Conservation (phyloP, 495 filamentous ascomycete species). For the Friedmanniomyces simplex region DNA sequence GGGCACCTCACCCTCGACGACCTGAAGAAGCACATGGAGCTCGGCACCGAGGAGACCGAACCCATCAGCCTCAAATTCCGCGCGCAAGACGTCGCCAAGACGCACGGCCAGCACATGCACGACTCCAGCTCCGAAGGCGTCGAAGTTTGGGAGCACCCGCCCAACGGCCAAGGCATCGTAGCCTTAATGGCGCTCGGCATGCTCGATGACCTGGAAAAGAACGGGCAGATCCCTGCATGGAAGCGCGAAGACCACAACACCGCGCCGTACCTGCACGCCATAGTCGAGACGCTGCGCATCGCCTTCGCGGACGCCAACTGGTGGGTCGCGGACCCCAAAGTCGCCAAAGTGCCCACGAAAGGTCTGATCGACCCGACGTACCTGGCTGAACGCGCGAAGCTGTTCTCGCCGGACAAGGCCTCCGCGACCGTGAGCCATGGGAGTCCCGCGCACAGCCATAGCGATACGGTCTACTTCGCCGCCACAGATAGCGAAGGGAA, state of each 20-base stretch:
- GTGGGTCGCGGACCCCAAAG: slow-evolving; percentile 79
- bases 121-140: slow-evolving; percentile 46
- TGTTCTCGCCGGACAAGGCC: slow-evolving; percentile 53
- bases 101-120: slow-evolving; percentile 34
- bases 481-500: slow-evolving; percentile 73
- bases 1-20: slow-evolving; percentile 73
- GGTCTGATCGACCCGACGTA: slow-evolving; percentile 52
- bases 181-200: slow-evolving; percentile 91
- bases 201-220: slow-evolving; percentile 69
- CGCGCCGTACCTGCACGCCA: slow-evolving; percentile 66
- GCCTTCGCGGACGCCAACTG: slow-evolving; percentile 84
- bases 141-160: slow-evolving; percentile 90
- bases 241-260: slow-evolving; percentile 61
- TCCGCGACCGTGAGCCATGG: slow-evolving; percentile 52
- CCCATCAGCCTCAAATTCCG: slow-evolving; percentile 71
- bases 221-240: slow-evolving; percentile 61
- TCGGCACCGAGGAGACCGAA: slow-evolving; percentile 66
- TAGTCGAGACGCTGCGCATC: slow-evolving; percentile 84
- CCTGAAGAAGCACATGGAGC: slow-evolving; percentile 60
- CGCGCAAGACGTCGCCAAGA: slow-evolving; percentile 51
- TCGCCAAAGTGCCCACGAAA: slow-evolving; percentile 51
- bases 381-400: slow-evolving; percentile 55
- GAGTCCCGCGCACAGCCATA: slow-evolving; percentile 54
- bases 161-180: slow-evolving; percentile 95
- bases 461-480: slow-evolving; percentile 91